These are phyloP conservation scores for Stentor roeselii DNA, from an alignment of 73 alveolate genomes.

Conservation along the genomic window DNA sequence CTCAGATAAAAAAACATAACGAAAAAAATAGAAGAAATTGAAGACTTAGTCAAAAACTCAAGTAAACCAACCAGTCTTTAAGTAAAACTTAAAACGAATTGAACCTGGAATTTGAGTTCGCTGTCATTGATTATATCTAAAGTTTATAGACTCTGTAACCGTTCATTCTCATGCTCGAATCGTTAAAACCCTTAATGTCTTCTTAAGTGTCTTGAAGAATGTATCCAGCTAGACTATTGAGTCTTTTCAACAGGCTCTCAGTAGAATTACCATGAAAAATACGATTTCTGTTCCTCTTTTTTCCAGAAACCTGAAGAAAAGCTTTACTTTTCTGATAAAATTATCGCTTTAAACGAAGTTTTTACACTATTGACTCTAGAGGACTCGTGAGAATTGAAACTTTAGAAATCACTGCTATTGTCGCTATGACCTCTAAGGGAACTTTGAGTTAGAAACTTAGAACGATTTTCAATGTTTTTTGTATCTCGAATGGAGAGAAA, in stretches of 20 bases:
- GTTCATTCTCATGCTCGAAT: not conserved
- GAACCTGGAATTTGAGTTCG: not conserved
- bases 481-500: not conserved
- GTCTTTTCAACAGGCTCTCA: not conserved
- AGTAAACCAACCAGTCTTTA: not conserved
- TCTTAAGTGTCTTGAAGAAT: constrained; percentile 18
- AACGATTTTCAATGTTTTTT: not conserved
- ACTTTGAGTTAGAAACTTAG: not conserved
- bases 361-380: constrained; percentile 22
- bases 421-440: constrained; percentile 14
- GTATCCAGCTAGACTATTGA: constrained; percentile 20
- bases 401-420: not conserved
- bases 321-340: constrained; percentile 8
- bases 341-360: not conserved
- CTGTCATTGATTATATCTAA: not conserved
- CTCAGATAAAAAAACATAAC: not conserved
- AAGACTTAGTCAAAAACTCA: not conserved
- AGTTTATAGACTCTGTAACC: not conserved
- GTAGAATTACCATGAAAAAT: not conserved
- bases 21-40: not conserved
- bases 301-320: not conserved
- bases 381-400: constrained; percentile 20
- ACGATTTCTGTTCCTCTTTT: constrained; percentile 1
- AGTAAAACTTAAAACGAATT: not conserved
- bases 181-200: constrained; percentile 27